A percentile compares a stretch with the other conserved stretches of the same genome.
These are phyloP conservation scores for Diaporthe ilicicola DNA, from an alignment of 2,329 filamentous ascomycete species.

Conservation along the genomic window DNA sequence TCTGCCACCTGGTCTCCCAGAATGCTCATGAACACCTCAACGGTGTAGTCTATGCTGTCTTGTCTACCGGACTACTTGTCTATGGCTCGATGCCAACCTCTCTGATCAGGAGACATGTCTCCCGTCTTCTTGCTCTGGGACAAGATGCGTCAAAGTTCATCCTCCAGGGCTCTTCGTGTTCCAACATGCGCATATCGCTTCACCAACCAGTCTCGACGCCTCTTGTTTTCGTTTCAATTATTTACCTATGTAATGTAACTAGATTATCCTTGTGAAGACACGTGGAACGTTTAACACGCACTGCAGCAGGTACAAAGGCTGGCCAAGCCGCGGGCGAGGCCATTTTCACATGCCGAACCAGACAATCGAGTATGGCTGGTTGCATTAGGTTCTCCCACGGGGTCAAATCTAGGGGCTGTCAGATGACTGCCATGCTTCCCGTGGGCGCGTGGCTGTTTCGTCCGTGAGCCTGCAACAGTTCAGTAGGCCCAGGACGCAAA, in stretches of 20 bases:
- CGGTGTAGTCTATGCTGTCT: background rate
- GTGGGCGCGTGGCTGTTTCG: background rate
- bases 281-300: background rate
- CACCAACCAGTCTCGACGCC: too few relatives aligned
- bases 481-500: background rate
- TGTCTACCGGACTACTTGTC: background rate
- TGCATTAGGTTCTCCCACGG: background rate
- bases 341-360: constrained; percentile 31
- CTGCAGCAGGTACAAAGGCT: background rate
- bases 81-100: too few relatives aligned
- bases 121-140: too few relatives aligned
- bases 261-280: background rate
- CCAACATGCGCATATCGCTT: too few relatives aligned
- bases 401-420: constrained; percentile 3
- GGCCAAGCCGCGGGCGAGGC: background rate
- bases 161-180: too few relatives aligned
- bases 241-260: background rate
- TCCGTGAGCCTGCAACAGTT: background rate
- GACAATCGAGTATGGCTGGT: background rate
- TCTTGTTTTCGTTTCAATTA: too few relatives aligned
- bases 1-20: too few relatives aligned
- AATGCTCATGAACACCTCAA: background rate
- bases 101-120: background rate
- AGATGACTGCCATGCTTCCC: constrained; percentile 17
- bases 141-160: background rate